phyloP scores from a whole-genome alignment of 2,329 filamentous ascomycete genomes.

The Zymoseptoria passerinii region DNA sequence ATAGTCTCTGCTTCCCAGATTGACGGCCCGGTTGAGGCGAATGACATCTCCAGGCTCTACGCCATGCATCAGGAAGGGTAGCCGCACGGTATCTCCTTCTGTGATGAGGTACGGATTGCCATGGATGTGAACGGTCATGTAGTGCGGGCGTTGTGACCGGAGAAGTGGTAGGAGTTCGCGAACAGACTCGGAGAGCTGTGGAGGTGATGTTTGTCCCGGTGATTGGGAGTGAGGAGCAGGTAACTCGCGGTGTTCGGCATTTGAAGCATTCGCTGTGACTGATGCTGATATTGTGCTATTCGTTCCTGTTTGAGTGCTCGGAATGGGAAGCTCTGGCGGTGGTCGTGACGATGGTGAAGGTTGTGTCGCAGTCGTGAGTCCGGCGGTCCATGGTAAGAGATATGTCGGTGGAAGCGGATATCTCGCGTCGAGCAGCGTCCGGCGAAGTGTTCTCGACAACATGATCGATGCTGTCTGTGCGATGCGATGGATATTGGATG shows the following conservation, averaged over 20 bases:
- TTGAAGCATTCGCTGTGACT: background rate
- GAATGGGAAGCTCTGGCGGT: background rate
- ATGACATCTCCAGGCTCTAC: constrained; percentile 69
- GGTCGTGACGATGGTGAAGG: background rate
- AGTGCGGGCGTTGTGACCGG: constrained; percentile 64
- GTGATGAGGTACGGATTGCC: constrained; percentile 72
- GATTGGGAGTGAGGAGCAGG: background rate
- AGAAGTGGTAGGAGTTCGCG: constrained; percentile 61
- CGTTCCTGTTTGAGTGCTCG: background rate
- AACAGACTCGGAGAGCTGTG: constrained; percentile 48
- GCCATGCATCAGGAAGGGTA: constrained; percentile 43
- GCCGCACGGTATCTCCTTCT: constrained; percentile 40
- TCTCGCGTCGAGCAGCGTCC: constrained; percentile 55
- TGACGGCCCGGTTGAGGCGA: constrained; percentile 74
- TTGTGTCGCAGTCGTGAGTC: constrained; percentile 31
- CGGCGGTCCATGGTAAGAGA: constrained; percentile 45
- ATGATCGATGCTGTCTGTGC: constrained; percentile 18
- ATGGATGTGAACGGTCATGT: constrained; percentile 73
- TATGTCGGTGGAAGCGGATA: constrained; percentile 40
- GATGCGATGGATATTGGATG: background rate
- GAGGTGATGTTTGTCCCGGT: constrained; percentile 9
- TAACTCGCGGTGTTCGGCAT: background rate
- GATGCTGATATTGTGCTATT: background rate
- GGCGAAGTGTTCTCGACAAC: constrained; percentile 49
- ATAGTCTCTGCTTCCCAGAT: constrained; percentile 80